Conservation (phyloP, 352 stramenopile species). For the Aphanomyces invadans region DNA sequence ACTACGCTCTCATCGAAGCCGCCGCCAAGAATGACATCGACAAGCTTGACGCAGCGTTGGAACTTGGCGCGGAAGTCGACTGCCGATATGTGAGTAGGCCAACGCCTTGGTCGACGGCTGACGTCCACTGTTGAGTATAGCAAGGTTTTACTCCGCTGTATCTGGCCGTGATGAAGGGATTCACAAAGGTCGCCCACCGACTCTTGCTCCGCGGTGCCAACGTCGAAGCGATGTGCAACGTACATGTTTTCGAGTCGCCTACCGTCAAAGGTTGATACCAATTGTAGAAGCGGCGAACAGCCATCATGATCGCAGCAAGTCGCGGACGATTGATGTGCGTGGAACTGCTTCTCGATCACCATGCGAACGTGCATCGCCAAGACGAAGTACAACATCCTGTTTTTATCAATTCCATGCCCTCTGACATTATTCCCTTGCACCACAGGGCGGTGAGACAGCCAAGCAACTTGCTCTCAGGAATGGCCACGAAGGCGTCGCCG, state of each 20-base stretch:
- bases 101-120: neutral
- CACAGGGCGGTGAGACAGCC: slow-evolving; percentile 1
- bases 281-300: slow-evolving; percentile 20
- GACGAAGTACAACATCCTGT: slow-evolving; percentile 7
- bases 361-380: neutral
- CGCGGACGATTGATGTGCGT: neutral
- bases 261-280: neutral
- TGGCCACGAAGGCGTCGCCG: slow-evolving; percentile 2
- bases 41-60: neutral
- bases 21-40: neutral
- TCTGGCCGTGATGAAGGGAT: slow-evolving; percentile 15
- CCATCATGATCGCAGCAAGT: slow-evolving; percentile 23
- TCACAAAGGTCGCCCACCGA: neutral
- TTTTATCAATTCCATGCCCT: neutral
- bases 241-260: neutral
- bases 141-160: slow-evolving; percentile 23
- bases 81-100: slow-evolving; percentile 19
- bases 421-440: neutral
- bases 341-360: neutral
- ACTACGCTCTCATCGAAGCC: slow-evolving; percentile 7
- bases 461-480: slow-evolving; percentile 10
- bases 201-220: slow-evolving; percentile 13
- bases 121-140: neutral
- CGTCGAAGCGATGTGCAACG: slow-evolving; percentile 3
- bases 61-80: slow-evolving; percentile 9